Base-by-base conservation (phyloP, 768 basidiomycete genomes). In the Boletus bicolor region DNA sequence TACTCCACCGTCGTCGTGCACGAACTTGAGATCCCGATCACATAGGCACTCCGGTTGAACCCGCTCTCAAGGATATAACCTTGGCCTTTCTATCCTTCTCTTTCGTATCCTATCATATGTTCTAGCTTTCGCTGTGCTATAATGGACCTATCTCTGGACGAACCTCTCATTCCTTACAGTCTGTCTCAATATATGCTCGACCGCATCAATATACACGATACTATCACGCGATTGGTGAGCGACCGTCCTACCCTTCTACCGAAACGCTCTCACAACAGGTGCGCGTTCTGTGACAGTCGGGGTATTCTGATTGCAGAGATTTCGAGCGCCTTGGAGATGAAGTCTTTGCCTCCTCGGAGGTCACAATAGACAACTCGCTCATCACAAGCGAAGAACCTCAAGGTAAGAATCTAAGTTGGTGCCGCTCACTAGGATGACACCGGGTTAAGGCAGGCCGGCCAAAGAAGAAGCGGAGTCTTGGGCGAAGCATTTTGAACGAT, bases 171-270 rank as follows among this genome's bases (percentile, higher is more conserved):
- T 24, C 37, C 56, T 30, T 68, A 68, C 53, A 57, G 36, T 32
- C 12, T 62, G 17, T 47, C 62, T 34, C 63, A 68, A 49, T 64
- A 65, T 44, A 24, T 68, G 21, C 59, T 68, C 19, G 68, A 68
- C 47, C 60, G 65, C 14, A 14, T 50, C 58, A 69, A 67, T 21
- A 68, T 68, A 45, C 63, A 69, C 24, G 67, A 68, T 37, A 68
- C 62, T 26, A 65, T 68, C 46, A 61, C 60, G 11, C 62, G 67
- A 41, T 19, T 68, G 55, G 67, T 68, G 46, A 50, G 67, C 49
- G 32, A n/a, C 28, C 24, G 36, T 24, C 21, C 24, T 34, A 24
- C 32, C 30, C 14, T 41, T 39, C 4, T 28, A 17, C 36, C 15
- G 5, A 30, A 39, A 32, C 15, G 7, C 28, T 28, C 12, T 42